Evolutionary conservation across 108 stramenopile genomes (phyloP), one percentile per base, ranked within the genome.

Genomic region (Skeletonema tropicum): DNA sequence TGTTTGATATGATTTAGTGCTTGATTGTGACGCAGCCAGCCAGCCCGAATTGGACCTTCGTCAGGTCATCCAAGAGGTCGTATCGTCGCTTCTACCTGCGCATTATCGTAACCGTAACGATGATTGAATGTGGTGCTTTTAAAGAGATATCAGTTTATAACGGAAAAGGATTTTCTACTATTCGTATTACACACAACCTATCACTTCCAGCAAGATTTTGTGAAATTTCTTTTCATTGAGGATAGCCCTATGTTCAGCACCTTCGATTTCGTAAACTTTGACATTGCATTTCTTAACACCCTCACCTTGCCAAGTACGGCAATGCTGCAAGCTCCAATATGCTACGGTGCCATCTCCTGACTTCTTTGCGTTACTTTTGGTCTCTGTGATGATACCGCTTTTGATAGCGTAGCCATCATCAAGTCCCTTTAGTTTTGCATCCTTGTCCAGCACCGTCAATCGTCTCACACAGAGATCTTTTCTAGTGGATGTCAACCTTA

Each of bases 271-370:
- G 30, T 79, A 69, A 0, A 87, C 86, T 15, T 73, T 79, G 41
- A 87, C 79, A 25, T 82, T 70, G 23, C 88, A 81, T 26, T 77
- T 32, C 23, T 64, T 59, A 3, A 60, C n/a, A 17, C 74, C 74
- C 46, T 75, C 10, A 7, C 68, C 75, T 30, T 76, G 63, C 88
- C 88, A 89, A 15, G 67, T 76, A 32, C 81, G 76, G 23, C 65
- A 71, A 49, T 85, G 85, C 17, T 78, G 80, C 15, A 89, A 70
- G 49, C 72, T 78, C 83, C 83, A 86, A 61, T 86, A 88, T 17
- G 87, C 85, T 10, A 86, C 88, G 9, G 81, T 78, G 38, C 85
- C 88, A 62, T 89, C 88, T 15, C 88, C 73, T 31, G 64, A 70
- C 45, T 60, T 70, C 15, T 39, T 38, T 6, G 6, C 8, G 38